phyloP scores from a whole-genome alignment of 106 monocot genomes.

The Acorus gramineus region DNA sequence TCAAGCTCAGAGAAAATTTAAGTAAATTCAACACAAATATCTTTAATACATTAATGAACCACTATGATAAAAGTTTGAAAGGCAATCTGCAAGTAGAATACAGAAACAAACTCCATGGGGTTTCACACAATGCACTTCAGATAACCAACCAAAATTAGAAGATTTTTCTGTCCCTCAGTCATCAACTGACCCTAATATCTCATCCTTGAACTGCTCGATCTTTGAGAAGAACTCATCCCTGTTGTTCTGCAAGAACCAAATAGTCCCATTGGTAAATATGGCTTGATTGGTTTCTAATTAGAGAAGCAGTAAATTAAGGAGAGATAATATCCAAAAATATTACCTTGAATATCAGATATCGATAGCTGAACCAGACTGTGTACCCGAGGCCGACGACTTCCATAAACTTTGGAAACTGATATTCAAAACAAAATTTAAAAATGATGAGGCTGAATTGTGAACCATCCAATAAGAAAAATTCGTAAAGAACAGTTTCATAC shows the following conservation, averaged over 20 bases:
- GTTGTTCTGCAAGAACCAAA: slow-evolving; percentile 33
- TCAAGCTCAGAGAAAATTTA: too few relatives aligned
- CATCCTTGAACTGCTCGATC: slow-evolving; percentile 1
- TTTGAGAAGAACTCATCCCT: slow-evolving; percentile 19
- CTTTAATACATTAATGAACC: too few relatives aligned
- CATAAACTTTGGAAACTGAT: slow-evolving; percentile 65
- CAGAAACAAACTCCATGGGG: too few relatives aligned
- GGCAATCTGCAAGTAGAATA: too few relatives aligned
- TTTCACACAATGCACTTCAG: too few relatives aligned
- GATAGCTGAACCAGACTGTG: slow-evolving; percentile 67
- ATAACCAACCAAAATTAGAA: too few relatives aligned
- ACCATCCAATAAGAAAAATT: background rate
- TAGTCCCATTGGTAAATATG: background rate
- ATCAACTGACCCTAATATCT: slow-evolving; percentile 7
- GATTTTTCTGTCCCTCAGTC: slow-evolving; percentile 7
- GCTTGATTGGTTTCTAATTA: background rate
- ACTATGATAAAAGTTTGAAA: too few relatives aligned
- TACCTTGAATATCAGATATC: slow-evolving; percentile 78
- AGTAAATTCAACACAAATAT: too few relatives aligned
- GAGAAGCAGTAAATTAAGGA: background rate
- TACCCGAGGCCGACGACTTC: slow-evolving; percentile 70
- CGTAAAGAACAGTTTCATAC: background rate
- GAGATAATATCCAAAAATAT: background rate
- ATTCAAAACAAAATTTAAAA: too few relatives aligned
- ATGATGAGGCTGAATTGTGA: too few relatives aligned